Base-by-base conservation (phyloP, 257 asterid genomes). In the Marsdenia floribunda region DNA sequence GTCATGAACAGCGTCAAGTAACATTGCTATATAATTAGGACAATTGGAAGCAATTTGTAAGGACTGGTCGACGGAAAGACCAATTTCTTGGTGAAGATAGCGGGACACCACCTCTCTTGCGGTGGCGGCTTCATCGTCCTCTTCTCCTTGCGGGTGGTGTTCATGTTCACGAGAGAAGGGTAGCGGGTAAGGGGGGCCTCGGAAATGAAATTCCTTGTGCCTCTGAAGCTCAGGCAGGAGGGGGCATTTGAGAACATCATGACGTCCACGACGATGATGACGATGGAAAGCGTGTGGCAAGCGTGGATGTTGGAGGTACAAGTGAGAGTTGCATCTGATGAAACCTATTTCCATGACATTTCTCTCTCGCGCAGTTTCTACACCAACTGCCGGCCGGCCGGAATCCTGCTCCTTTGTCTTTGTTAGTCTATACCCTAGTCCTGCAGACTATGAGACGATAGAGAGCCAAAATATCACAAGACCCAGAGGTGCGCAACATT, bases 1-100 rank as follows among this genome's bases (percentile, higher is more conserved):
- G 74, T 94, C 99, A 47, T 77, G 84, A 38, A 94, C 93, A 68
- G 88, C 78, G n/a, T 92, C 89, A 65, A 90, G 85, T 70, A 94
- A 81, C 90, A 80, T 85, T 29, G 76, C 73, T 82, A 92, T 57
- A 80, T 92, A 94, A 57, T 68, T 84, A 13, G 96, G 90, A 77
- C 93, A 92, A 70, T 78, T 89, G 26, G 53, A 53, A 37, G 96
- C 85, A 71, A 92, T 89, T 19, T 26, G 64, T 18, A 78, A n/a
- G 76, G 99, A 88, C 70, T 92, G 93, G 73, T 86, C 90, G 2
- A 59, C 44, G n/a, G 92, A 77, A 74, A 88, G 87, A 44, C 96
- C 97, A 59, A 73, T 65, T 47, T 88, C 82, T 71, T 83, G 82
- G 76, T 87, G 89, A 42, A 94, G 81, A 75, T 89, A 88, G 67